Evolutionary conservation across 2,329 filamentous ascomycete genomes (phyloP).

Genomic region (Cercospora zeina): DNA sequence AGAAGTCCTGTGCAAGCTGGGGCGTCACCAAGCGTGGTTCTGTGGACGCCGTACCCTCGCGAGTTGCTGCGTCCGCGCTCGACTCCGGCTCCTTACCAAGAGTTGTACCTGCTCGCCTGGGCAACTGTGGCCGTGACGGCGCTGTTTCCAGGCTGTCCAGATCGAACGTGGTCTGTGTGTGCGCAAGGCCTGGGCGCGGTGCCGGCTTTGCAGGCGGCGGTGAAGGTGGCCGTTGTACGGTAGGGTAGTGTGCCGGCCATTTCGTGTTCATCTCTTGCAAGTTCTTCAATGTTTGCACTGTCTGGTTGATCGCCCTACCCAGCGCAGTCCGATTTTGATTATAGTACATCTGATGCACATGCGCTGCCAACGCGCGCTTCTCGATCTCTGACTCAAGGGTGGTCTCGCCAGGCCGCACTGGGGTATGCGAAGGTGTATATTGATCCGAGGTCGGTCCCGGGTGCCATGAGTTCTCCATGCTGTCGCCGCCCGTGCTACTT

Average conservation of each 20-base stretch:
- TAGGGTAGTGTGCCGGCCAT: constrained; percentile 95
- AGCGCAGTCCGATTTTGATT: constrained; percentile 87
- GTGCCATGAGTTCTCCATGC: constrained; percentile 55
- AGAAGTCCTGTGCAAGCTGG: constrained; percentile 94
- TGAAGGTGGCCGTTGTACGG: constrained; percentile 64
- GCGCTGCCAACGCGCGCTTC: constrained; percentile 69
- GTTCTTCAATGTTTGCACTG: constrained; percentile 77
- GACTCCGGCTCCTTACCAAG: constrained; percentile 59
- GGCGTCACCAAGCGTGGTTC: constrained; percentile 86
- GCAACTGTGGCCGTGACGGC: constrained; percentile 52
- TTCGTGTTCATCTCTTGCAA: constrained; percentile 85
- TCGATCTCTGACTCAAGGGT: constrained; percentile 60
- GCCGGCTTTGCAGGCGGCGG: constrained; percentile 49
- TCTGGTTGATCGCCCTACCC: constrained; percentile 82
- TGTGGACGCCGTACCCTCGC: constrained; percentile 55
- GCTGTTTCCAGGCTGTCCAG: constrained; percentile 46
- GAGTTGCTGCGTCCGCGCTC: constrained; percentile 61
- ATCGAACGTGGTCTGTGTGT: constrained; percentile 62
- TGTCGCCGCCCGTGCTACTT: constrained; percentile 67
- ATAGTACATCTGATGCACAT: constrained; percentile 91
- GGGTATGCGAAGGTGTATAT: constrained; percentile 58
- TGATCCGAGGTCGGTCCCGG: constrained; percentile 58
- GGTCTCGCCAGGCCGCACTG: constrained; percentile 51
- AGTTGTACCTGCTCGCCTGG: constrained; percentile 72
- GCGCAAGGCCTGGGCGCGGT: constrained; percentile 62